Evolutionary conservation across 352 stramenopile genomes (phyloP).

Genomic region (Pythium aquatile): DNA sequence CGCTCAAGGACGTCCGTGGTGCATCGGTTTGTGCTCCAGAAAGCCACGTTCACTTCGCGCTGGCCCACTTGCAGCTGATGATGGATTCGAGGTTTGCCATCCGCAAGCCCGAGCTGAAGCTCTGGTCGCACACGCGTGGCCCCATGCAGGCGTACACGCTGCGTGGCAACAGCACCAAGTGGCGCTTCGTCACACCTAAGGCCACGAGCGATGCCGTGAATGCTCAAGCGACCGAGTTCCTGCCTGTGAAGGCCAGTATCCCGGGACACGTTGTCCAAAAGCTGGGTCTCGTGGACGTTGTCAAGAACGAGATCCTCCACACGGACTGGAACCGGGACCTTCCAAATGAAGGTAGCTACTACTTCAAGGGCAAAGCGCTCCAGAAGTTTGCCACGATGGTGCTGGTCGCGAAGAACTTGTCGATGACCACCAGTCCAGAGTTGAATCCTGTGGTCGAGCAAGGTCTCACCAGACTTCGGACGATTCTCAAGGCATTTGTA

Average conservation of each 20-base stretch:
- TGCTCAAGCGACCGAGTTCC: constrained; percentile 42
- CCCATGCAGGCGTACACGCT: constrained; percentile 60
- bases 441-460: constrained; percentile 42
- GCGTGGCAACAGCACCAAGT: constrained; percentile 28
- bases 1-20: constrained; percentile 20
- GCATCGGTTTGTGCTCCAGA: background rate
- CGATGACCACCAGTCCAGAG: constrained; percentile 54
- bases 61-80: constrained; percentile 60
- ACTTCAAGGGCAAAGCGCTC: constrained; percentile 80
- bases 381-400: constrained; percentile 82
- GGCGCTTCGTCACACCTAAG: constrained; percentile 48
- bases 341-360: constrained; percentile 71
- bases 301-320: constrained; percentile 59
- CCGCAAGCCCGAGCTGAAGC: constrained; percentile 44
- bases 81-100: constrained; percentile 41
- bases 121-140: constrained; percentile 76
- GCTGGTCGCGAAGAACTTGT: constrained; percentile 60
- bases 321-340: constrained; percentile 54
- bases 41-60: constrained; percentile 56
- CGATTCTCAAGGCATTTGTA: constrained; percentile 32
- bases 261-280: constrained; percentile 30
- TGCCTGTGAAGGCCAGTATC: constrained; percentile 36
- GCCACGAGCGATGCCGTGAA: constrained; percentile 42
- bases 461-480: constrained; percentile 45
- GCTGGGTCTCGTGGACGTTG: constrained; percentile 28